Evolutionary conservation across 768 basidiomycete species (phyloP).

Genomic region (Mycena vitilis): DNA sequence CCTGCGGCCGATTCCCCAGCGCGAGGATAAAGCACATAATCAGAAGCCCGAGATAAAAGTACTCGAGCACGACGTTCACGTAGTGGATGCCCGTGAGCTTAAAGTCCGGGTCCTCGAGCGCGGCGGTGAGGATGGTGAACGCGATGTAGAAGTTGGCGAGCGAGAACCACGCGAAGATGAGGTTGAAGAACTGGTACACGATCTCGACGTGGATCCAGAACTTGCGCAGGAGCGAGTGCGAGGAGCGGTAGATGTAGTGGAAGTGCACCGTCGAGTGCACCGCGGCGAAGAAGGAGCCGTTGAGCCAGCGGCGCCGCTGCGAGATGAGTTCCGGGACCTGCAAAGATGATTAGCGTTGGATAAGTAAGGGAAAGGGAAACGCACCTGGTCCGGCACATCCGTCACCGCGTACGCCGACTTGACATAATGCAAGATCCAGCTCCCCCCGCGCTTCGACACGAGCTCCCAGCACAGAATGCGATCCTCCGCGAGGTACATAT

Average conservation of each 20-base stretch:
- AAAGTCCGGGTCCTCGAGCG: constrained; percentile 76
- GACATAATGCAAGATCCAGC: constrained; percentile 97
- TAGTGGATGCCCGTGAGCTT: constrained; percentile 71
- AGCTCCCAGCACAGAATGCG: constrained; percentile 97
- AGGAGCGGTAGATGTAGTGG: constrained; percentile 93
- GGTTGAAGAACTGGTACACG: constrained; percentile 89
- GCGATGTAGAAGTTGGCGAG: constrained; percentile 94
- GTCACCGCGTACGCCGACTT: constrained; percentile 94
- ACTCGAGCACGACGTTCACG: constrained; percentile 83
- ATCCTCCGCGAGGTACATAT: constrained; percentile 97
- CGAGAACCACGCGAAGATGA: constrained; percentile 94
- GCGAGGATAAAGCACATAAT: constrained; percentile 90
- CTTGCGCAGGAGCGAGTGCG: constrained; percentile 85
- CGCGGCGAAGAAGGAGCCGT: constrained; percentile 98
- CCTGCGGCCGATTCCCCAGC: constrained; percentile 93
- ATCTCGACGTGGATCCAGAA: constrained; percentile 96
- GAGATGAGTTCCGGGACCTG: constrained; percentile 93
- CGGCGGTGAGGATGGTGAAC: constrained; percentile 79
- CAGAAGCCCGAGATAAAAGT: constrained; percentile 89
- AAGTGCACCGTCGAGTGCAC: constrained; percentile 94
- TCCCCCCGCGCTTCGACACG: constrained; percentile 90
- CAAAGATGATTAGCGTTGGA: background rate
- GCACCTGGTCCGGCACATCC: constrained; percentile 91
- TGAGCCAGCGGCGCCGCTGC: constrained; percentile 96
- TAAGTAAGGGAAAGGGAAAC: constrained; percentile 27